Evolutionary conservation across 257 asterid species (phyloP), one percentile per base, ranked within the genome.

Genomic region (Capsicum chinense): DNA sequence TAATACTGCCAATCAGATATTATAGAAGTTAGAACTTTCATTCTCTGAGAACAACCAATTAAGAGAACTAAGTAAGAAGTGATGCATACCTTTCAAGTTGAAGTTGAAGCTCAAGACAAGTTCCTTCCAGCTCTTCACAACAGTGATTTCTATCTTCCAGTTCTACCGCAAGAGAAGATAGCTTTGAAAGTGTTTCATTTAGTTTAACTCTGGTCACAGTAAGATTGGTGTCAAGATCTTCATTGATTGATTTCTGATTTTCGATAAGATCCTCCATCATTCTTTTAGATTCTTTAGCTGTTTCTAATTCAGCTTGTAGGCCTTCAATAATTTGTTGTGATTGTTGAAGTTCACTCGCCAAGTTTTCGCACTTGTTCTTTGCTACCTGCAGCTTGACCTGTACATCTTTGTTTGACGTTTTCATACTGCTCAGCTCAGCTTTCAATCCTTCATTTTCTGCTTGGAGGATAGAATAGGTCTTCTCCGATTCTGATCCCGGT

Each of bases 91-190:
- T 94, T 87, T 93, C 92, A n/a, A 95, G 98, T 78, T 92, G 97
- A 64, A 96, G 93, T 87, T 91, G 97, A 87, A 94, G 98, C 86
- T 96, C 98, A 42, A 92, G 92, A 83, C 97, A 92, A 4, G 93
- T 91, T 67, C 90, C 95, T 86, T 94, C 98, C 68, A 96, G 74
- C 78, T 94, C 98, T 82, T 92, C 92, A 83, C 95, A 96, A 70
- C 89, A 85, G 16, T 88, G 95, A 17, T 79, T 89, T 88, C 89
- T 96, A 52, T 89, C 86, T 48, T 96, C 98, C 87, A 94, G 69
- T 82, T 93, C 97, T 6, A 92, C 92, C 86, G 94, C 94, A 52
- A 89, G 89, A 60, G 96, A 91, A 7, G 94, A 89, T 59, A 93
- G n/a, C 88, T 91, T 96, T 84, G 84, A 90, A 3, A 88, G 86